Percentiles rank a stretch among this genome's conserved stretches.
These are phyloP conservation scores for Aspergillus fructus DNA, from an alignment of 2,329 filamentous ascomycete genomes.

Conservation along the genomic window DNA sequence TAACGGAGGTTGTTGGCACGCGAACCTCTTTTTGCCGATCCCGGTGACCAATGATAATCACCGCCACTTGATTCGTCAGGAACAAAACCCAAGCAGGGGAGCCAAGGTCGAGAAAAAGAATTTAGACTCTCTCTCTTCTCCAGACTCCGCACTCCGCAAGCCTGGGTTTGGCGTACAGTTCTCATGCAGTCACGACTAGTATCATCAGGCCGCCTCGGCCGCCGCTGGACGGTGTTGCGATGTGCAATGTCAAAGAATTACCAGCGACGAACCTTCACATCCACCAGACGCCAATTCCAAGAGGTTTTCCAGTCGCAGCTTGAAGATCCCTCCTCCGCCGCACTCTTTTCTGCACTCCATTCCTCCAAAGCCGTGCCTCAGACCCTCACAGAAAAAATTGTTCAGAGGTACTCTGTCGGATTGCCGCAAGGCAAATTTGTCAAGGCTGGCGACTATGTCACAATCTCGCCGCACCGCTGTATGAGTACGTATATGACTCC, in stretches of 20 bases:
- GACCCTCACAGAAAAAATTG: constrained; percentile 89
- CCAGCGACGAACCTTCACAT: constrained; percentile 31
- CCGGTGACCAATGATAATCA: constrained; percentile 16
- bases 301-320: constrained; percentile 55
- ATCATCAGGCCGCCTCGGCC: constrained; percentile 19
- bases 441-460: constrained; percentile 79
- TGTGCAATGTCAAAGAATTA: constrained; percentile 23
- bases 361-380: constrained; percentile 58
- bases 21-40: not conserved
- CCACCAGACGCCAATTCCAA: constrained; percentile 24
- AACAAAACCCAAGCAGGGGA: not conserved
- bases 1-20: constrained; percentile 11
- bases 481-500: constrained; percentile 54
- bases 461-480: constrained; percentile 66
- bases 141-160: constrained; percentile 1
- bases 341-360: constrained; percentile 74
- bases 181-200: constrained; percentile 22
- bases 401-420: constrained; percentile 77
- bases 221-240: constrained; percentile 24
- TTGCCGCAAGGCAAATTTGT: constrained; percentile 74
- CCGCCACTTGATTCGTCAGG: constrained; percentile 17
- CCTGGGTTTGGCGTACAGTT: not conserved
- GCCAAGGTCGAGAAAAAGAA: not conserved
- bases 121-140: constrained; percentile 5
- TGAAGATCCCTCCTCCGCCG: constrained; percentile 61